Evolutionary conservation across 257 asterid genomes (phyloP), one percentile per base, ranked within the genome.

Genomic region (Nicotiana paniculata): DNA sequence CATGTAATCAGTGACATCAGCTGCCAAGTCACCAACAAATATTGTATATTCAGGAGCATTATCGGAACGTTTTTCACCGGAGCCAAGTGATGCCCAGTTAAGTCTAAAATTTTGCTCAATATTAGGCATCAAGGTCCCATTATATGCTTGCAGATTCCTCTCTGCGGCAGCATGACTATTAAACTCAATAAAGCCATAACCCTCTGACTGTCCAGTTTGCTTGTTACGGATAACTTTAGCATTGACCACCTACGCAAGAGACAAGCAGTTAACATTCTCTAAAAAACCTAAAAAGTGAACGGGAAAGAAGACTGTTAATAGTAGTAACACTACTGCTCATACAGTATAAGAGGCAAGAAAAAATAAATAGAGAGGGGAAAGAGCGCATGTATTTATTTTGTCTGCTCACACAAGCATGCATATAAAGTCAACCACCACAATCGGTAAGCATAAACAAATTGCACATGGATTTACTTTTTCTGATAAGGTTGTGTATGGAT

Each of bases 21-120:
- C 97, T 58, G 98, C 93, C 92, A 94, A 88, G 83, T 94, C 98
- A 32, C 98, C 98, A 84, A 94, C 98, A 87, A 94, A 94, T 76
- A 94, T 84, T 10, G 97, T 90, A 77, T 89, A 84, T 86, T 94
- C 98, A 4, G 95, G 91, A 12, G 91, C 43, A 84, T 91, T 92
- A 78, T 94, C 98, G 51, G 62, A 26, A 24, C 94, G 96, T 85
- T 84, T 94, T 72, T 94, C 97, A 55, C 97, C 97, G 30, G 92
- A 88, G 72, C 98, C 98, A 33, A 88, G 92, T 65, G 91, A 76
- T 62, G 98, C 98, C 98, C 98, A 93, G 86, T 93, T 93, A 83
- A 93, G 67, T 53, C 98, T 83, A 85, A 88, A 94, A 80, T 77
- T 81, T 75, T 90, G 93, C 76, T 94, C 96, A 43, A 90, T 68